Conservation (phyloP, 2,329 filamentous ascomycete genomes). For the Penicillium sp. region DNA sequence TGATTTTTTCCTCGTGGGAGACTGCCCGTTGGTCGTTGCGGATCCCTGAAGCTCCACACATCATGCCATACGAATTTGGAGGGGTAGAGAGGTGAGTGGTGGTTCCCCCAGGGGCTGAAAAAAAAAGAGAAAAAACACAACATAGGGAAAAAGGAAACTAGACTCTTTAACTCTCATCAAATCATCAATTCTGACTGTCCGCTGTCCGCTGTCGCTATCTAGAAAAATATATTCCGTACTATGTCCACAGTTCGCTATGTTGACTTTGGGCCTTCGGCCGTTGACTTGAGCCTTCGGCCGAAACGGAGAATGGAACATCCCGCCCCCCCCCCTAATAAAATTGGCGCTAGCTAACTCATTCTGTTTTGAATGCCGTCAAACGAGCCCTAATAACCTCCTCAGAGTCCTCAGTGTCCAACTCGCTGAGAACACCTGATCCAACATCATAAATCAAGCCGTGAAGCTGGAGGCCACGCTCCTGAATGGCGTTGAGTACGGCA, state of each 20-base stretch:
- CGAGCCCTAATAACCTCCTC: slow-evolving; percentile 41
- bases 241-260: background rate
- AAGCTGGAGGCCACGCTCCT: slow-evolving; percentile 67
- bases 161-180: background rate
- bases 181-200: background rate
- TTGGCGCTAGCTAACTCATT: slow-evolving; percentile 14
- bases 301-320: background rate
- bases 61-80: slow-evolving; percentile 1
- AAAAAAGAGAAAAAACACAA: background rate
- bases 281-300: background rate
- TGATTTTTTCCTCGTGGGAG: background rate
- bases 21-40: background rate
- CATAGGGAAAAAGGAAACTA: background rate
- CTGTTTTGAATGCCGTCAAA: slow-evolving; percentile 42
- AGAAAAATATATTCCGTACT: background rate
- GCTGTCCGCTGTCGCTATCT: background rate
- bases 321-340: no score
- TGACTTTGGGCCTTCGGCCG: background rate
- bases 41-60: slow-evolving; percentile 1
- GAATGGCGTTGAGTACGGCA: slow-evolving; percentile 67
- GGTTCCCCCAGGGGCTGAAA: background rate
- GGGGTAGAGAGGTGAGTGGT: background rate
- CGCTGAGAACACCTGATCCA: slow-evolving; percentile 53
- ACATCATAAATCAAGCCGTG: slow-evolving; percentile 78
- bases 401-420: slow-evolving; percentile 50